Evolutionary conservation across 139 green algal genomes (phyloP), one percentile per base, ranked within the genome.

Genomic region (Coccomyxa sp.): DNA sequence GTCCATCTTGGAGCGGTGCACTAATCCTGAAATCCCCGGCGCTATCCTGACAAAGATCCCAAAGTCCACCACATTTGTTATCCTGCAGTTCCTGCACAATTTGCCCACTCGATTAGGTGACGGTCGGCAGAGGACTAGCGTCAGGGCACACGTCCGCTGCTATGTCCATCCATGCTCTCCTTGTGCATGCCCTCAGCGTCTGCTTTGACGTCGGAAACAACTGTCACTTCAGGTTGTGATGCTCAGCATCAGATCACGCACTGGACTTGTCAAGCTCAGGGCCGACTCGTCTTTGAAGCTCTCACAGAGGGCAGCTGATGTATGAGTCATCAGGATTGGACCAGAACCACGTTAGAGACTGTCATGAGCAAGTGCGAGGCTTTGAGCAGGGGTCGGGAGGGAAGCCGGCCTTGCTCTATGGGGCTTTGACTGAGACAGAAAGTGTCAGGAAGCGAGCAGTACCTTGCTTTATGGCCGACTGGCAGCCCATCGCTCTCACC

Each of bases 31-130:
- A 36, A 81, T 79, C 33, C 82, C 82, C 3, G 87, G 85, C 34
- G 81, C 24, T 6, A 92, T 80, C 54, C 86, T 81, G n/a, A 92
- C 86, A 79, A 91, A 89, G 38, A 44, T 40, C 18, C 89, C 88
- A 69, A 87, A 92, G 7, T 83, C 36, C 8, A 76, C 29, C 16
- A 92, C 24, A 8, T 75, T 79, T 54, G 76, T 80, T 72, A 90
- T 85, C 22, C 54, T 69, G 8, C 22, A 39, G 39, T 69, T 55
- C 64, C 78, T 72, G 37, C 55, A 81, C 40, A 35, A 55, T 33
- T 40, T 29, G 1, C 39, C 33, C 54, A 37, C 34, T 7, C 8
- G 9, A 37, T 36, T 39, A 0, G 35, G 55, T 12, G 50, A 29
- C 55, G 73, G 75, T 74, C 54, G 8, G 55, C 35, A 39, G 44